Percentiles rank a stretch among this genome's conserved stretches.
Evolutionary conservation across 2,329 filamentous ascomycete species (phyloP).

Genomic region (Cyanodermella asteris): DNA sequence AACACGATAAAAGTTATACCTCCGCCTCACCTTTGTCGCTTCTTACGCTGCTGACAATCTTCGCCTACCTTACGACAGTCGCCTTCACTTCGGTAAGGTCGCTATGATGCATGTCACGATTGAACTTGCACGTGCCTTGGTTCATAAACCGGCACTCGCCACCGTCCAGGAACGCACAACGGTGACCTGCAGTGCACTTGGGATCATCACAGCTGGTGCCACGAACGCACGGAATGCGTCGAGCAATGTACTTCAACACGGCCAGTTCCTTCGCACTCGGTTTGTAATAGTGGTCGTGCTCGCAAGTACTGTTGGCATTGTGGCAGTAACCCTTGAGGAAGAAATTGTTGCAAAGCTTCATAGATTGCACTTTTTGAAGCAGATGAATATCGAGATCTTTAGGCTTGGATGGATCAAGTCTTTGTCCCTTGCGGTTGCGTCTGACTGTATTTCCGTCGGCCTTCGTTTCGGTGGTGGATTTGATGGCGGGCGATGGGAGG

Average conservation of each 20-base stretch:
- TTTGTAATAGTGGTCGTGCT: conserved; percentile 32
- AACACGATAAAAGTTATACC: too few species aligned
- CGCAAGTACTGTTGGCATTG: conserved; percentile 29
- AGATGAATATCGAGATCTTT: conserved; percentile 33
- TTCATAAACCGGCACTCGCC: too few species aligned
- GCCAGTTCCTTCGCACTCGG: conserved; percentile 30
- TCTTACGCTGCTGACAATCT: too few species aligned
- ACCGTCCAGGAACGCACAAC: conserved; percentile 19
- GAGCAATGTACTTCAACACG: conserved; percentile 34
- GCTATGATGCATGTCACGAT: too few species aligned
- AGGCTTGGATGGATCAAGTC: conserved; percentile 31
- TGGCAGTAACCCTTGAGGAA: conserved; percentile 37
- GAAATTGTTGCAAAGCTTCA: conserved; percentile 41
- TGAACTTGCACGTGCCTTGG: too few species aligned
- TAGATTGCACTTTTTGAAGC: conserved; percentile 35
- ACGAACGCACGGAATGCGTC: conserved; percentile 39
- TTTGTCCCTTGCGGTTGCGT: conserved; percentile 36
- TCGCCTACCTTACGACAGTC: too few species aligned
- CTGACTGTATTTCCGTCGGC: conserved; percentile 19
- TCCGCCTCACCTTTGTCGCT: too few species aligned
- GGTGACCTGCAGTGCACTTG: conserved; percentile 42
- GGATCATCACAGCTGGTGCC: conserved; percentile 34
- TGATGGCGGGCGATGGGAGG: conserved; percentile 18
- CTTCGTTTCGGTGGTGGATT: conserved; percentile 13
- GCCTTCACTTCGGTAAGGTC: too few species aligned